Base-by-base conservation (phyloP, 2,329 filamentous ascomycete species). In the Cladosporium sp. region DNA sequence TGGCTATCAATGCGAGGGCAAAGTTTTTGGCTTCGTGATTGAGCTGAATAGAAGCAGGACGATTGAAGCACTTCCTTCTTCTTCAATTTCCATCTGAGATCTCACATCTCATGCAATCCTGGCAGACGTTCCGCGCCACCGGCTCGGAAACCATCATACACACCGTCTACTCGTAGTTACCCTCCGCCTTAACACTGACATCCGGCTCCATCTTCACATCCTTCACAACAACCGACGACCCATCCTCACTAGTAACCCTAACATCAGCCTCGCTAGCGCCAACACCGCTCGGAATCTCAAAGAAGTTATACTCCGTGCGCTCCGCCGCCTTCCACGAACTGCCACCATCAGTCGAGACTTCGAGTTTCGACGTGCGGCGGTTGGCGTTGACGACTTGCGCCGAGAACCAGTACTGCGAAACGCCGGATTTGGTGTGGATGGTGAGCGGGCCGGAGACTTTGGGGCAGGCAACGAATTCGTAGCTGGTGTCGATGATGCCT, bases 331-430 rank as follows among this genome's bases (percentile, higher is more conserved):
- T 64, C 82, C 81, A 85, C 12, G 76, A 78, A 47, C 58, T 72
- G 15, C 82, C 82, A 15, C 82, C 82, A 59, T 85, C 77, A 15
- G 73, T 79, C 52, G 77, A 80, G 51, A 85, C 80, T 57, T 85
- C 80, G 19, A 85, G 71, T 55, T 68, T 72, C 47, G 70, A 58
- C 35, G 85, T 73, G 13, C 74, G 72, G 53, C 78, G 71, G 62
- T 82, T 83, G 59, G 78, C 69, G 66, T 85, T 84, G 59, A 83
- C 72, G 38, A 85, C 80, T 64, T 86, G 83, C 73, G 82, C 81
- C 41, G 72, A 73, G 68, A 81, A 80, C 77, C 77, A 80, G 63
- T 73, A 72, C 25, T 66, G 60, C 4, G 73, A 76, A 3, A 74
- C 72, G 19, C 75, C 75, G 18, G 71, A 68, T 62, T 81, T 80